phyloP scores from a whole-genome alignment of 306 rosid genomes.

The Rubus idaeus region DNA sequence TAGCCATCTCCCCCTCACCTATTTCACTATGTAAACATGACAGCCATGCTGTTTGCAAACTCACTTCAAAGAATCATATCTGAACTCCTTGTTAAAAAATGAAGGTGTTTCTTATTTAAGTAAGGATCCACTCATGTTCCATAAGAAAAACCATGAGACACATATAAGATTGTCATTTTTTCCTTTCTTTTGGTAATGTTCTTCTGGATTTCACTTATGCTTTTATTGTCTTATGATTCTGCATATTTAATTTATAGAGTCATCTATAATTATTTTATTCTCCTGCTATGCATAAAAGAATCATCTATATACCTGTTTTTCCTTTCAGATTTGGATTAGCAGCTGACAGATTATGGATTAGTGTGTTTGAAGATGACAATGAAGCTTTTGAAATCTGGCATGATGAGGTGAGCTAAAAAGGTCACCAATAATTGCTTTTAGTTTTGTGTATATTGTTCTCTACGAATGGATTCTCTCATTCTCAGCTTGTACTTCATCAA shows the following conservation, averaged over 20 bases:
- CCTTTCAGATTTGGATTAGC: conserved; percentile 71
- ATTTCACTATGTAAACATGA: not conserved
- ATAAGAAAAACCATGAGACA: not conserved
- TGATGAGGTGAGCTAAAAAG: conserved; percentile 49
- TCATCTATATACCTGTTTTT: conserved; percentile 14
- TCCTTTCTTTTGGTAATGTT: not conserved
- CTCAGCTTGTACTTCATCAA: not conserved
- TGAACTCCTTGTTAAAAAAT: not conserved
- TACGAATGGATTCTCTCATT: not conserved
- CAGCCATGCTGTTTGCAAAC: not conserved
- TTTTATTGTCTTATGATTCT: conserved; percentile 11
- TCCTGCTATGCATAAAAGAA: conserved; percentile 6
- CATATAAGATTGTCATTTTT: not conserved
- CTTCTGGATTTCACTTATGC: not conserved
- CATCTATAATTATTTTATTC: not conserved
- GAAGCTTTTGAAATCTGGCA: conserved; percentile 84
- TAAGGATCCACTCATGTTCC: not conserved
- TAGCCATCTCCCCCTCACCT: not conserved
- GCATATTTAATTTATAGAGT: not conserved
- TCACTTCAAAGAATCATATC: not conserved
- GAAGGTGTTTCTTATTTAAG: not conserved
- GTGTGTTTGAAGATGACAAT: conserved; percentile 76
- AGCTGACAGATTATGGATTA: conserved; percentile 73
- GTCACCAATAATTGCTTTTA: conserved; percentile 20
- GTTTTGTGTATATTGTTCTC: not conserved